Conservation (phyloP, 1,139 yeast genomes). For the Geotrichum fermentans region DNA sequence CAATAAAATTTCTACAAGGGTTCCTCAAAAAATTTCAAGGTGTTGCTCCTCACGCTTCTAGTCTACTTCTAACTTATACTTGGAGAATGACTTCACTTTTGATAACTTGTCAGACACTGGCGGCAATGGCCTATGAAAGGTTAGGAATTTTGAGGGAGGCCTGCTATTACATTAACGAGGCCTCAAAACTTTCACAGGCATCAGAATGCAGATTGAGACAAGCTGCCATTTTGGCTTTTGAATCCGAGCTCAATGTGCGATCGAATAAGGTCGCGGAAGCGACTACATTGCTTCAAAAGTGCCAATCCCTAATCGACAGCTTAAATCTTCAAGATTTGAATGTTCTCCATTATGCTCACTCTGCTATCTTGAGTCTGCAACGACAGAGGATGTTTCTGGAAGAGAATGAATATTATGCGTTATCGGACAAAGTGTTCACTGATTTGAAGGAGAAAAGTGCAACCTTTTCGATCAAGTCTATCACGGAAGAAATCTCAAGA, state of each 20-base stretch:
- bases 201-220: constrained; percentile 23
- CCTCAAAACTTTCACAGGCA: constrained; percentile 24
- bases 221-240: constrained; percentile 25
- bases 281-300: constrained; percentile 22
- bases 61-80: constrained; percentile 9
- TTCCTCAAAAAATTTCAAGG: constrained; percentile 22
- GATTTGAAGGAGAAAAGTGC: constrained; percentile 21
- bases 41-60: constrained; percentile 10
- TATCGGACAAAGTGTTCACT: constrained; percentile 26
- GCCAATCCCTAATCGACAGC: constrained; percentile 26
- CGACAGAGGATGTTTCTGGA: constrained; percentile 26
- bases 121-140: constrained; percentile 27
- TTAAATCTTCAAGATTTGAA: constrained; percentile 25
- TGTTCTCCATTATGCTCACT: constrained; percentile 26
- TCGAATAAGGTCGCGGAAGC: constrained; percentile 28
- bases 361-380: constrained; percentile 28
- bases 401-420: constrained; percentile 27
- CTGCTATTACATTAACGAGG: constrained; percentile 27
- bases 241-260: constrained; percentile 26
- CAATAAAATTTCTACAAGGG: constrained; percentile 24
- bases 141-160: constrained; percentile 29
- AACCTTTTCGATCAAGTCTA: constrained; percentile 19
- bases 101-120: constrained; percentile 23
- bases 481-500: constrained; percentile 22
- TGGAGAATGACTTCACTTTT: constrained; percentile 24